Percentiles rank a stretch among this genome's conserved stretches.
These are phyloP conservation scores for Leccinum ponderosum DNA, from an alignment of 1,284 basidiomycete genomes.

Conservation along the genomic window DNA sequence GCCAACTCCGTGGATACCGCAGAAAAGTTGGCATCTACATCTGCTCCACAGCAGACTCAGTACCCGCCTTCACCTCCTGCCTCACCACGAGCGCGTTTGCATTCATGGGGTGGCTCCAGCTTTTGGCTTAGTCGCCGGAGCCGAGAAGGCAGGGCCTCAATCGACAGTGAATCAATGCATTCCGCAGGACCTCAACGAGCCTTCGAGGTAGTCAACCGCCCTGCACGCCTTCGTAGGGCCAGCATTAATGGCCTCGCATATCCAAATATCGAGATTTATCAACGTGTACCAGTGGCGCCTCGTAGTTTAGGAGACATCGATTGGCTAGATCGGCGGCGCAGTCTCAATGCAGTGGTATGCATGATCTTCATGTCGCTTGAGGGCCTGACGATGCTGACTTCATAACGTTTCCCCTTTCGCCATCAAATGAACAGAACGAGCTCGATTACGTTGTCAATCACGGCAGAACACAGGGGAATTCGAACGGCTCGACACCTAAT, in stretches of 20 bases:
- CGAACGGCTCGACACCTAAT: slow-evolving; percentile 48
- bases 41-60: slow-evolving; percentile 38
- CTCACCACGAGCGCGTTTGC: slow-evolving; percentile 48
- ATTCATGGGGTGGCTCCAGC: slow-evolving; percentile 54
- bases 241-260: slow-evolving; percentile 50
- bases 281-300: slow-evolving; percentile 38
- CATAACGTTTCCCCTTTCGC: slow-evolving; percentile 9
- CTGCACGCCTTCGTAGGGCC: slow-evolving; percentile 46
- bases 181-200: slow-evolving; percentile 47
- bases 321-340: slow-evolving; percentile 72
- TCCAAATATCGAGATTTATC: slow-evolving; percentile 40
- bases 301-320: slow-evolving; percentile 67
- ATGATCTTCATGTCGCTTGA: slow-evolving; percentile 16
- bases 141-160: slow-evolving; percentile 46
- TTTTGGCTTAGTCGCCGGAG: slow-evolving; percentile 42
- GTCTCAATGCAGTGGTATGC: slow-evolving; percentile 65
- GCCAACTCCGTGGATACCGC: slow-evolving; percentile 43
- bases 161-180: slow-evolving; percentile 48
- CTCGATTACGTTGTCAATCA: slow-evolving; percentile 54
- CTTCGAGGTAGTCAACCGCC: slow-evolving; percentile 76
- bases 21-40: slow-evolving; percentile 48
- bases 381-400: slow-evolving; percentile 16
- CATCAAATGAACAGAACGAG: slow-evolving; percentile 52
- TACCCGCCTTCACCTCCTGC: slow-evolving; percentile 45
- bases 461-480: slow-evolving; percentile 46